Evolutionary conservation across 352 stramenopile genomes (phyloP), one percentile per base, ranked within the genome.

Genomic region (Globisporangium carolinianum): DNA sequence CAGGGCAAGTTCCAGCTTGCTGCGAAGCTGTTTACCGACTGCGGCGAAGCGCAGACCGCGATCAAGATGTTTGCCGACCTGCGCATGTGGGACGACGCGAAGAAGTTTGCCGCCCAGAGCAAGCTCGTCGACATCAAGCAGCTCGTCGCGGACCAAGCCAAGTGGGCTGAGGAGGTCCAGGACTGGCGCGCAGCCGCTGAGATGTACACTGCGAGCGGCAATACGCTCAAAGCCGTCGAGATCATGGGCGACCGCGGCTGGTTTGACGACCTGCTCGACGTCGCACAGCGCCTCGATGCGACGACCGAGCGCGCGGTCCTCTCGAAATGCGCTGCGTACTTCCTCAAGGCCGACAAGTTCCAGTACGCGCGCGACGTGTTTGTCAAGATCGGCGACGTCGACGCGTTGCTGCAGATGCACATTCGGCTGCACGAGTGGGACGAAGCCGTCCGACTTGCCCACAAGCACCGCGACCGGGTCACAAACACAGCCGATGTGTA

Each of bases 51-150:
- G n/a, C 71, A 90, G 41, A 79, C 76, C 12, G 91, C 95, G 1
- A 97, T 98, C 57, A 90, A 97, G 75, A 91, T 98, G 75, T 98
- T 96, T 67, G 78, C 86, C 0, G 89, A 97, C 57, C 59, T 98
- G 17, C 73, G 93, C 7, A 83, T 95, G 72, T 98, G 93, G 92
- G 92, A 98, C 38, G 85, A 98, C 56, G 95, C 94, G 38, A 98
- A 97, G 71, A 79, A 79, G 18, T 96, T 97, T 48, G 90, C 91
- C 3, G 76, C 72, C 10, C 81, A 87, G 59, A 83, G 70, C 46
- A 87, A 86, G 47, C 76, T 79, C 47, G 68, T 94, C 38, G 87
- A 97, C 63, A 85, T 94, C 48, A 77, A 93, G 53, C 80, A 97
- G 49, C 75, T 98, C 10, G 82, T 94, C 1, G 62, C 83, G 35